These are phyloP conservation scores for Bryum argenteum DNA, from an alignment of 225 moss, liverwort and hornwort species.

Conservation along the genomic window DNA sequence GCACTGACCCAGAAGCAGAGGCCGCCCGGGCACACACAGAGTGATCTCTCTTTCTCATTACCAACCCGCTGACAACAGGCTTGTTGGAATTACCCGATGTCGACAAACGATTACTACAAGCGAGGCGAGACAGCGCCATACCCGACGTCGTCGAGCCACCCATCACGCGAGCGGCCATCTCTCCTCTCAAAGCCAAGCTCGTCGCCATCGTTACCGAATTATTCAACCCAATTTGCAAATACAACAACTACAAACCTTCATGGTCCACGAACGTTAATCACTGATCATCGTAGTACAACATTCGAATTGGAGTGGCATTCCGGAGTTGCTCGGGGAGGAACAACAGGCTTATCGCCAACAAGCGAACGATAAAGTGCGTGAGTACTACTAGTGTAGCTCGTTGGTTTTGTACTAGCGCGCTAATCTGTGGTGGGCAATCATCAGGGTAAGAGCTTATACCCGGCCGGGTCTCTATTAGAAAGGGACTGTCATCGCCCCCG, in stretches of 20 bases:
- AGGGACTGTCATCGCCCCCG: background rate
- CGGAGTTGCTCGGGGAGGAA: constrained; percentile 20
- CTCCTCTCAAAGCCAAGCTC: constrained; percentile 38
- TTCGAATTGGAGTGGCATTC: background rate
- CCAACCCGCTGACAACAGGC: background rate
- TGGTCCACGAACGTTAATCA: constrained; percentile 1
- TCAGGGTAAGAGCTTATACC: constrained; percentile 35
- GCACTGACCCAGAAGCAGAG: constrained; percentile 44
- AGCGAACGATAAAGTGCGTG: constrained; percentile 21
- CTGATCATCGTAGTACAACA: background rate
- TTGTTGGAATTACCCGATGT: constrained; percentile 15
- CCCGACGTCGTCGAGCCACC: constrained; percentile 23
- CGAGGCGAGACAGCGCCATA: constrained; percentile 23
- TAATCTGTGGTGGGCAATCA: constrained; percentile 25
- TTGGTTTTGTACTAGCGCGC: background rate
- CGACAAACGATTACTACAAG: constrained; percentile 13
- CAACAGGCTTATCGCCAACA: constrained; percentile 48
- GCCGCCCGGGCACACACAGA: constrained; percentile 20
- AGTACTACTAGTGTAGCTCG: too few species aligned
- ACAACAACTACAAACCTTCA: constrained; percentile 24
- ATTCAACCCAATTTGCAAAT: background rate
- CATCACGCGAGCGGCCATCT: constrained; percentile 28
- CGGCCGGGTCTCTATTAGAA: constrained; percentile 31
- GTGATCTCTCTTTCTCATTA: background rate
- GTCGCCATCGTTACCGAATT: background rate